Evolutionary conservation across 1,139 yeast genomes (phyloP), one percentile per base, ranked within the genome.

Genomic region (Geotrichum aggregatum): DNA sequence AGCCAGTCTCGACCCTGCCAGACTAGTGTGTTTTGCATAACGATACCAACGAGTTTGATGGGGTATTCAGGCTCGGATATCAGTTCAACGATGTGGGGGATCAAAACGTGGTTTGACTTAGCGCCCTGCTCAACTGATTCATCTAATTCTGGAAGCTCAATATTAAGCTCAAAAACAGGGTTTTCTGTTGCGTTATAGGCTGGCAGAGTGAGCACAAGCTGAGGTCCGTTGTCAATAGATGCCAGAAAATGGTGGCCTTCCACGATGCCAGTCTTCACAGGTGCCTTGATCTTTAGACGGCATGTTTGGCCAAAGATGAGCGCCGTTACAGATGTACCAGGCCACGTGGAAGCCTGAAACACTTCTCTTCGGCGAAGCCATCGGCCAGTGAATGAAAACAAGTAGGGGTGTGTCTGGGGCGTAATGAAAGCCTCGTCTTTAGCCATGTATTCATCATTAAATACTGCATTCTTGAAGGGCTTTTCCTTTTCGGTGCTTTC

Each of bases 321-420:
- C 1, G 48, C 55, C 1, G 55, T 34, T 28, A 53, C 53, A 28
- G 54, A 50, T 14, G 59, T 56, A 13, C 52, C 59, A 5, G 59
- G 59, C 58, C 58, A 56, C 19, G 49, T 33, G 22, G 52, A 44
- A 10, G 59, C 59, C 30, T 49, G 46, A 47, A 34, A 56, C 16
- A 55, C 48, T 28, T 56, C 49, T 16, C 54, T 31, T 14, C 56
- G 47, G 35, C 53, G 50, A 36, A 53, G 75, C 60, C 59, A 56
- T 21, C 58, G 45, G 21, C 59, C 59, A 8, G 54, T 47, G 35
- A 56, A 56, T 8, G 56, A 54, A 26, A 54, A 54, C 6, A 51
- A 47, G 36, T 45, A 42, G 3, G 56, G 54, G 40, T 54, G 56
- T 10, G 56, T 46, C 31, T 36, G 35, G 5, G 56, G 56, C 8